These are phyloP conservation scores for Fusarium solani-melongenae DNA, from an alignment of 2,329 filamentous ascomycete species.

Conservation along the genomic window DNA sequence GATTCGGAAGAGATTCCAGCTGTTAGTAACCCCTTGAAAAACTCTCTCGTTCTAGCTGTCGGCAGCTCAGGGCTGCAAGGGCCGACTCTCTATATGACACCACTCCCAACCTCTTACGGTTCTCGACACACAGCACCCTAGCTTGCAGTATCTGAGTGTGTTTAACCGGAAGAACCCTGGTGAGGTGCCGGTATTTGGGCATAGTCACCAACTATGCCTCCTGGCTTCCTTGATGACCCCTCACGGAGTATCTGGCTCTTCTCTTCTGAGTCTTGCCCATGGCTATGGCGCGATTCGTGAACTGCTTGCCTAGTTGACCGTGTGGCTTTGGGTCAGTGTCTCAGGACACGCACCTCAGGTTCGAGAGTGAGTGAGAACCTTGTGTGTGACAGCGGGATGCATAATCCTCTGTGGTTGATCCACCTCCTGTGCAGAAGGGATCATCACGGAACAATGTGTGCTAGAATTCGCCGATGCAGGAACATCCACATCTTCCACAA, in stretches of 20 bases:
- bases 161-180: conserved; percentile 1
- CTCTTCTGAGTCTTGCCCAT: background rate
- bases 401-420: background rate
- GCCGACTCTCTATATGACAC: conserved; percentile 4
- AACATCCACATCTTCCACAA: conserved; percentile 5
- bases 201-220: background rate
- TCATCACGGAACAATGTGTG: conserved; percentile 11
- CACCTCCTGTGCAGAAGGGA: conserved; percentile 5
- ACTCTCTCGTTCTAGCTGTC: background rate
- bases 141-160: conserved; percentile 13
- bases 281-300: background rate
- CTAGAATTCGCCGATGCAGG: conserved; percentile 1
- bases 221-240: background rate
- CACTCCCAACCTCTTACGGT: background rate
- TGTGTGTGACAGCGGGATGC: background rate
- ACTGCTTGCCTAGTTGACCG: background rate
- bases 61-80: background rate
- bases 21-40: background rate
- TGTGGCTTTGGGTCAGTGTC: background rate
- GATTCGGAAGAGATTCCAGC: background rate
- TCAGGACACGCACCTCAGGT: conserved; percentile 13
- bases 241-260: background rate
- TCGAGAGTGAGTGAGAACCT: background rate
- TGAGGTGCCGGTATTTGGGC: conserved; percentile 12
- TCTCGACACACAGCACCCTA: background rate